A percentile compares a stretch with the other conserved stretches of the same genome.
phyloP scores from a whole-genome alignment of 352 stramenopile species.

The Globisporangium cystogenes region DNA sequence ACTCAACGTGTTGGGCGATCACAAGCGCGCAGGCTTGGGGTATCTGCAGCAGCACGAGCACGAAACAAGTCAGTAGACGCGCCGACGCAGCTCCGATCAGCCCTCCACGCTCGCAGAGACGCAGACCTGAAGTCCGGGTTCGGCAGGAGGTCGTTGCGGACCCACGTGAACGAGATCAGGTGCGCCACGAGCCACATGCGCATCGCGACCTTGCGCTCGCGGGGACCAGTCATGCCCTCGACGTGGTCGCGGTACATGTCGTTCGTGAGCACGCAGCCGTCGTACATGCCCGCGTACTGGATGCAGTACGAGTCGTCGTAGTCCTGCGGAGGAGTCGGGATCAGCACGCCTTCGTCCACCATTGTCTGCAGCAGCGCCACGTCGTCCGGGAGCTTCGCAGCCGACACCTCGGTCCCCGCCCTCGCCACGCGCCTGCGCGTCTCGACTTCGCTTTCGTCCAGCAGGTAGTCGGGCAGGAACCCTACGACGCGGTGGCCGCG shows the following conservation, averaged over 20 bases:
- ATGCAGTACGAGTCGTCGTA: slow-evolving; percentile 92
- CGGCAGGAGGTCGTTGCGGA: slow-evolving; percentile 82
- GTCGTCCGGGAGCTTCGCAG: slow-evolving; percentile 69
- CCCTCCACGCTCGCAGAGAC: background rate
- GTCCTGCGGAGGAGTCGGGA: slow-evolving; percentile 80
- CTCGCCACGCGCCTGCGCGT: slow-evolving; percentile 19
- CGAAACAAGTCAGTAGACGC: background rate
- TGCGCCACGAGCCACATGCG: slow-evolving; percentile 61
- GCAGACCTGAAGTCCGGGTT: slow-evolving; percentile 79
- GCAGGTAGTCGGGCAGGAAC: slow-evolving; percentile 82
- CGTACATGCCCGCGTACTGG: slow-evolving; percentile 71
- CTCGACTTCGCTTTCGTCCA: slow-evolving; percentile 47
- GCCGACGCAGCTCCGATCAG: too few species aligned
- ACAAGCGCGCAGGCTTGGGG: slow-evolving; percentile 3
- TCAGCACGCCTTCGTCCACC: slow-evolving; percentile 61
- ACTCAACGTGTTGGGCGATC: background rate
- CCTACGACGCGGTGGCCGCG: slow-evolving; percentile 72
- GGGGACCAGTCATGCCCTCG: slow-evolving; percentile 51
- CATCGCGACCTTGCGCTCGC: slow-evolving; percentile 54
- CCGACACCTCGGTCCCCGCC: slow-evolving; percentile 22
- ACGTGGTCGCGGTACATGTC: slow-evolving; percentile 86
- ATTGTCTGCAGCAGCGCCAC: slow-evolving; percentile 59
- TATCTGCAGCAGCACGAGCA: background rate
- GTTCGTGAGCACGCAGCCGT: slow-evolving; percentile 84
- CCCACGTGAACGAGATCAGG: slow-evolving; percentile 86